Evolutionary conservation across 2,329 filamentous ascomycete genomes (phyloP).

Genomic region (Dothistroma pini): DNA sequence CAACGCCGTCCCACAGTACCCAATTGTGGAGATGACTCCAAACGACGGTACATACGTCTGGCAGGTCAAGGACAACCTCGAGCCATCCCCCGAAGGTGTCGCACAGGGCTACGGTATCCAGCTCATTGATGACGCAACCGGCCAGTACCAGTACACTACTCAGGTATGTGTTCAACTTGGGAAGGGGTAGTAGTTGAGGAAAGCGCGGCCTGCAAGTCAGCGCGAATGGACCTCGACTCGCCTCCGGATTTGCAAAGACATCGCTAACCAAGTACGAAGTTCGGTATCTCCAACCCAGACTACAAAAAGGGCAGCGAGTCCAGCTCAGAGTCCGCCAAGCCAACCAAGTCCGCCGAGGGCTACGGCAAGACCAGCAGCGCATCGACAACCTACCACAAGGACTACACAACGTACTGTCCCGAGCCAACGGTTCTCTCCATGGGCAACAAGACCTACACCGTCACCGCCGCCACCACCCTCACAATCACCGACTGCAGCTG

Average conservation of each 20-base stretch:
- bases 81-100: conserved; percentile 32
- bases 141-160: conserved; percentile 59
- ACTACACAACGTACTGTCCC: conserved; percentile 27
- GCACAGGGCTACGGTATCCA: conserved; percentile 59
- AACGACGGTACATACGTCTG: conserved; percentile 56
- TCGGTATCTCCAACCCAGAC: conserved; percentile 53
- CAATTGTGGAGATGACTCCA: conserved; percentile 51
- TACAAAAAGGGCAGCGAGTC: conserved; percentile 24
- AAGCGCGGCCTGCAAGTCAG: neutral
- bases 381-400: conserved; percentile 27
- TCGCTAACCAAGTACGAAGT: conserved; percentile 54
- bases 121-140: conserved; percentile 57
- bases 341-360: conserved; percentile 16
- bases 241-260: neutral
- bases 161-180: neutral
- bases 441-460: conserved; percentile 26
- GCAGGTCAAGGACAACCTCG: conserved; percentile 50
- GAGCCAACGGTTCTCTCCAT: conserved; percentile 23
- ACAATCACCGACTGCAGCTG: conserved; percentile 27
- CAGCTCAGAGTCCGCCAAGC: conserved; percentile 21
- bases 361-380: conserved; percentile 10
- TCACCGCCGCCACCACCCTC: conserved; percentile 24
- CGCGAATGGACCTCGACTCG: neutral
- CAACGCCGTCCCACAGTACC: conserved; percentile 51
- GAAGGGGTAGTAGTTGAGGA: neutral